phyloP scores from a whole-genome alignment of 306 rosid genomes.

The Lathyrus aphaca region DNA sequence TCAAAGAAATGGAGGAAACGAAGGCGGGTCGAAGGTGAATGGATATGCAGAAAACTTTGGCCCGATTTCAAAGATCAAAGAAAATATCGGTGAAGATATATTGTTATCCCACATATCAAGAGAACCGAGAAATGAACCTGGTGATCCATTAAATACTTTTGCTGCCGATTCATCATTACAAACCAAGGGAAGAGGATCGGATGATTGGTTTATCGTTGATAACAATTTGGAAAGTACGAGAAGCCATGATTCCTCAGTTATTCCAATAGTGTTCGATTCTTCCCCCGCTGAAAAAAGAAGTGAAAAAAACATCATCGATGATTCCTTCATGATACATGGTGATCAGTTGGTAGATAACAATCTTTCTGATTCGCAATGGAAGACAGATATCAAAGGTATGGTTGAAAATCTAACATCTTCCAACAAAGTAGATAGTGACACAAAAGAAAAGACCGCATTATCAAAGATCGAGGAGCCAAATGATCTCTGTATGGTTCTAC shows the following conservation, averaged over 20 bases:
- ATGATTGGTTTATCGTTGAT: slow-evolving; percentile 60
- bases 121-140: slow-evolving; percentile 40
- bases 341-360: slow-evolving; percentile 41
- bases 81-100: slow-evolving; percentile 43
- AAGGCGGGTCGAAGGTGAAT: slow-evolving; percentile 44
- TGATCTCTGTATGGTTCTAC: slow-evolving; percentile 58
- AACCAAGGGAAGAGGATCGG: slow-evolving; percentile 46
- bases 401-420: slow-evolving; percentile 50
- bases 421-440: slow-evolving; percentile 40
- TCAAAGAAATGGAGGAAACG: slow-evolving; percentile 48
- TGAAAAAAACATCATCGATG: slow-evolving; percentile 46
- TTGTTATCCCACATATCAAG: slow-evolving; percentile 45
- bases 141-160: slow-evolving; percentile 48
- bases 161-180: slow-evolving; percentile 45
- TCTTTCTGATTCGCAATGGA: slow-evolving; percentile 54
- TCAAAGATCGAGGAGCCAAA: slow-evolving; percentile 49
- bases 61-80: slow-evolving; percentile 46
- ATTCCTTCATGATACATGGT: slow-evolving; percentile 67
- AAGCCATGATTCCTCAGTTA: slow-evolving; percentile 31
- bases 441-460: slow-evolving; percentile 39
- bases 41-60: slow-evolving; percentile 45
- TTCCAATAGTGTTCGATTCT: slow-evolving; percentile 39
- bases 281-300: slow-evolving; percentile 41
- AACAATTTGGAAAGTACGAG: slow-evolving; percentile 45
- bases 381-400: slow-evolving; percentile 49